These are phyloP conservation scores for Aspergillus tubingensis DNA, from an alignment of 2,329 filamentous ascomycete genomes.

Conservation along the genomic window DNA sequence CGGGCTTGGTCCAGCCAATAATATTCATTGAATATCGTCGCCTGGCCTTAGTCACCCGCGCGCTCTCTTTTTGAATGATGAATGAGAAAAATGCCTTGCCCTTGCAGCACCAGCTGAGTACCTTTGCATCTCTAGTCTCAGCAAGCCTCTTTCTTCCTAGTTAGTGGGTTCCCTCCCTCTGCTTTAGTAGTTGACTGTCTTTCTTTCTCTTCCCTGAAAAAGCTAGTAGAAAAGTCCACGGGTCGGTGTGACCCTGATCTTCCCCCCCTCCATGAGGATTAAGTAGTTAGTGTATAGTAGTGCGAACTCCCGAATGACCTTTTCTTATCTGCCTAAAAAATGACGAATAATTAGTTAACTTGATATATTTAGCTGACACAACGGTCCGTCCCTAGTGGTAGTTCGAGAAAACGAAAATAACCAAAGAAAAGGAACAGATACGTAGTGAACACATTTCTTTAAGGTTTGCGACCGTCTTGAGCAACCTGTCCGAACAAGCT, in stretches of 20 bases:
- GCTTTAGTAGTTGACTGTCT: too few species aligned
- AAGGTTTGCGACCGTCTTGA: not conserved
- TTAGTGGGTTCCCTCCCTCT: too few species aligned
- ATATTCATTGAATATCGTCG: conserved; percentile 14
- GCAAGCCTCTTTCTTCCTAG: conserved; percentile 1
- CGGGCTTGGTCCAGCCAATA: conserved; percentile 19
- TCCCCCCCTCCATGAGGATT: too few species aligned
- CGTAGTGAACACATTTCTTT: not conserved
- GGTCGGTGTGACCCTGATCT: not conserved
- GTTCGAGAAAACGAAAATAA: too few species aligned
- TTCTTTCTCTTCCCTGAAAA: too few species aligned
- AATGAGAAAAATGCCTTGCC: conserved; percentile 11
- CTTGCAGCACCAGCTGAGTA: conserved; percentile 10
- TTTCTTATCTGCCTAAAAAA: too few species aligned
- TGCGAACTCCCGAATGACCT: too few species aligned
- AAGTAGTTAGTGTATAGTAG: too few species aligned
- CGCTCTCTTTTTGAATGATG: not conserved
- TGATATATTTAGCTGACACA: conserved; percentile 3
- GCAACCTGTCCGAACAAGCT: not conserved
- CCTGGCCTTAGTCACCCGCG: conserved; percentile 3
- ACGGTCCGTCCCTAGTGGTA: not conserved
- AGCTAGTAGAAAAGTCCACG: too few species aligned
- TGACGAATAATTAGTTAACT: too few species aligned
- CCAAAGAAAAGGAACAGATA: not conserved
- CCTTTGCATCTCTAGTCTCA: not conserved